Base-by-base conservation (phyloP, 257 asterid species). In the Rhazya stricta region DNA sequence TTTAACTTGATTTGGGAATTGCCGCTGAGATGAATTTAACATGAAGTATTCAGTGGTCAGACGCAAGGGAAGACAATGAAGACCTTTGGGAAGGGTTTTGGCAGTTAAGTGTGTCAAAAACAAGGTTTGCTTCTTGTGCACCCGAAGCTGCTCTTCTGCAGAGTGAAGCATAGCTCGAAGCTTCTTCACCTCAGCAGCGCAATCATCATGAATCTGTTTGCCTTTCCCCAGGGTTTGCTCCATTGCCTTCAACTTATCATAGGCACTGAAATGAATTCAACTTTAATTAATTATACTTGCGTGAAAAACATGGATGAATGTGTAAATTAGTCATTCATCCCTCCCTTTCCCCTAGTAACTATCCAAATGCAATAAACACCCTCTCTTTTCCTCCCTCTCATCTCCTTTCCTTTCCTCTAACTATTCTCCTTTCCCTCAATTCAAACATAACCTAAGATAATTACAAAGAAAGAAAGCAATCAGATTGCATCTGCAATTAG, bases 191-290 rank as follows among this genome's bases (percentile, higher is more conserved):
- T 79, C 80, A 30, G 86, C 79, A 79, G 84, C 80, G 79, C 89
- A 88, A 78, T 88, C 91, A 84, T 87, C 94, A 76, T 85, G 90
- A 78, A 94, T 89, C 84, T 91, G 94, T 85, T 88, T 90, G 53
- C 98, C 98, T 82, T 85, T 90, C 32, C 79, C 83, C 76, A 94
- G 85, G 43, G 94, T 91, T 84, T 79, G 87, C 86, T 94, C 98
- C 92, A 94, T 89, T 34, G 94, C 86, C 74, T 85, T 91, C 83
- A 85, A 81, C 90, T 83, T 91, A 66, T 88, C 91, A 63, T 82
- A 36, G 84, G 96, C 92, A 85, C 98, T 94, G 72, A 76, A 79
- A 65, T 46, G 34, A 34, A 69, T 45, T 77, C n/a, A n/a, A n/a
- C n/a, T n/a, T n/a, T n/a, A n/a, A n/a, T n/a, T n/a, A n/a, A n/a